Evolutionary conservation across 768 basidiomycete species (phyloP).

Genomic region (Grammothele lineata): DNA sequence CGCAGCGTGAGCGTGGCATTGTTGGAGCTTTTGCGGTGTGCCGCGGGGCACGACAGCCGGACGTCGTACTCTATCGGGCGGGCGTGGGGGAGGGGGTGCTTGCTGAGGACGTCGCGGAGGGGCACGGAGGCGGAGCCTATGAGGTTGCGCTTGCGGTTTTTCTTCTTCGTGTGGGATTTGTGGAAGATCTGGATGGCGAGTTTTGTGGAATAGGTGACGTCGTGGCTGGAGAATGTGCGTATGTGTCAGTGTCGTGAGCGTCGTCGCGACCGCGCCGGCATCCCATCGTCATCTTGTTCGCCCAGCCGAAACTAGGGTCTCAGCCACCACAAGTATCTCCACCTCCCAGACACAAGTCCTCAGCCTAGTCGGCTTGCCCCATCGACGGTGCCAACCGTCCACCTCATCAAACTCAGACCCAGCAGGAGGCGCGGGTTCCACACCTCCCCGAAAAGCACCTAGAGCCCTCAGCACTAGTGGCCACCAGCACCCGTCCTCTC

Average conservation of each 20-base stretch:
- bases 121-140: conserved; percentile 50
- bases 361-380: too few relatives aligned
- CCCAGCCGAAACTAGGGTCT: too few relatives aligned
- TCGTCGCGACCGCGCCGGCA: too few relatives aligned
- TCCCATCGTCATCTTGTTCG: too few relatives aligned
- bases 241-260: too few relatives aligned
- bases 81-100: conserved; percentile 31
- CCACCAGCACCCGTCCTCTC: too few relatives aligned
- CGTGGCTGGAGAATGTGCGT: conserved; percentile 30
- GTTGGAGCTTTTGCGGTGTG: conserved; percentile 19
- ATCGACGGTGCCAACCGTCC: too few relatives aligned
- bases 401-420: too few relatives aligned
- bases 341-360: too few relatives aligned
- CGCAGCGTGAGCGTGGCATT: conserved; percentile 17
- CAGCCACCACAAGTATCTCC: too few relatives aligned
- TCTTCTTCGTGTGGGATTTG: conserved; percentile 58
- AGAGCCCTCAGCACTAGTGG: background rate
- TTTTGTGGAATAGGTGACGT: conserved; percentile 34
- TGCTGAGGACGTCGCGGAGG: conserved; percentile 49
- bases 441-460: background rate
- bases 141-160: conserved; percentile 48
- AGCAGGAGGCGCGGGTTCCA: too few relatives aligned
- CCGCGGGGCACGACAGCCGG: conserved; percentile 20
- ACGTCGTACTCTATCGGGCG: conserved; percentile 15
- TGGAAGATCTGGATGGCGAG: conserved; percentile 57